phyloP scores from a whole-genome alignment of 129 eudicot genomes.

The Escallonia herrerae region DNA sequence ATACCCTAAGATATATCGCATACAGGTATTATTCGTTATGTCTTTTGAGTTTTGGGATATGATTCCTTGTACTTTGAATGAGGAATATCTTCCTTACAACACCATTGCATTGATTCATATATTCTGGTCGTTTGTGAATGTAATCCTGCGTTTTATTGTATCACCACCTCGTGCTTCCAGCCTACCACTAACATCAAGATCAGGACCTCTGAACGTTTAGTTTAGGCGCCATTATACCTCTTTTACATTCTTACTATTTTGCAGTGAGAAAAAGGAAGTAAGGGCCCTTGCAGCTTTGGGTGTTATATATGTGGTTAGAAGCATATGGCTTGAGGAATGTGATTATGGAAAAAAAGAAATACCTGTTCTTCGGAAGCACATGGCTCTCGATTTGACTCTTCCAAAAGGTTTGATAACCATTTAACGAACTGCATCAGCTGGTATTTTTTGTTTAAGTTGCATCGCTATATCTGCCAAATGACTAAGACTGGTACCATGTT shows the following conservation, averaged over 20 bases:
- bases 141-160: not conserved
- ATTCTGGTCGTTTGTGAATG: not conserved
- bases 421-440: not conserved
- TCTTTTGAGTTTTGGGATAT: not conserved
- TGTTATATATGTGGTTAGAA: slow-evolving; percentile 63
- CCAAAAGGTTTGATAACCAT: slow-evolving; percentile 57
- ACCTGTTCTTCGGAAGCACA: slow-evolving; percentile 63
- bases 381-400: slow-evolving; percentile 80
- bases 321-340: slow-evolving; percentile 88
- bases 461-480: slow-evolving; percentile 3
- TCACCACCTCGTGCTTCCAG: not conserved
- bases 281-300: slow-evolving; percentile 86
- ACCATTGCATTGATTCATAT: not conserved
- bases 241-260: slow-evolving; percentile 20
- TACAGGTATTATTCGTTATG: not conserved
- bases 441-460: not conserved
- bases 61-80: not conserved
- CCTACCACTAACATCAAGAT: not conserved
- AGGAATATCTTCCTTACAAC: not conserved
- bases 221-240: not conserved
- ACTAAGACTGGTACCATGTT: not conserved
- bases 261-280: slow-evolving; percentile 83
- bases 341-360: slow-evolving; percentile 69
- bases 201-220: not conserved
- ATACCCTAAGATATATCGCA: too few species aligned